Conservation (phyloP, 2,329 filamentous ascomycete genomes). For the Gaeumannomyces tritici region DNA sequence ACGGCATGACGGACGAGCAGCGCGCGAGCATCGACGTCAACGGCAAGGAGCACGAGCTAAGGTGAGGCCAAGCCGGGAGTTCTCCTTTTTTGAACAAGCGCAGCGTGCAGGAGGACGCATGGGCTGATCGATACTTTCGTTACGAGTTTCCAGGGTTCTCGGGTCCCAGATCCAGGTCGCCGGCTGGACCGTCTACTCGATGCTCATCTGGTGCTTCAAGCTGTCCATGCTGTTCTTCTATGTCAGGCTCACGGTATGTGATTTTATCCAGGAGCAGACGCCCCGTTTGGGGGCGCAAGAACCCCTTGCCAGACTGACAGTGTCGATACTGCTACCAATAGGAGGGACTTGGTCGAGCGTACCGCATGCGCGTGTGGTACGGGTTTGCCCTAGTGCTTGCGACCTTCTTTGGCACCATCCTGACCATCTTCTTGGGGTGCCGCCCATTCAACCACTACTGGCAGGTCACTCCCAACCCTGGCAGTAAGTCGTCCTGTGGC, state of each 20-base stretch:
- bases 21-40: conserved; percentile 28
- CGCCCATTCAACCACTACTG: conserved; percentile 25
- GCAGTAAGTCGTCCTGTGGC: conserved; percentile 19
- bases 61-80: not conserved
- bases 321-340: not conserved
- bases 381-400: conserved; percentile 22
- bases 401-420: conserved; percentile 22
- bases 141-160: conserved; percentile 25
- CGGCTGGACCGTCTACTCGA: conserved; percentile 44
- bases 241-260: conserved; percentile 31
- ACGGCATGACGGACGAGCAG: conserved; percentile 40
- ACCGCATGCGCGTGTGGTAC: conserved; percentile 17
- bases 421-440: conserved; percentile 24
- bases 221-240: conserved; percentile 45
- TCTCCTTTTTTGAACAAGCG: not conserved
- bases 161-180: conserved; percentile 43
- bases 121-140: not conserved
- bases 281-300: not conserved
- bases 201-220: conserved; percentile 43
- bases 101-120: too few relatives aligned
- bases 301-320: not conserved
- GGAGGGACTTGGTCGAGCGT: conserved; percentile 7
- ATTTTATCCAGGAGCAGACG: not conserved
- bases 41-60: conserved; percentile 8
- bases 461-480: conserved; percentile 31